Percentiles rank a stretch among this genome's conserved stretches.
Conservation (phyloP, 768 basidiomycete species). For the Phylloporus scabripes region DNA sequence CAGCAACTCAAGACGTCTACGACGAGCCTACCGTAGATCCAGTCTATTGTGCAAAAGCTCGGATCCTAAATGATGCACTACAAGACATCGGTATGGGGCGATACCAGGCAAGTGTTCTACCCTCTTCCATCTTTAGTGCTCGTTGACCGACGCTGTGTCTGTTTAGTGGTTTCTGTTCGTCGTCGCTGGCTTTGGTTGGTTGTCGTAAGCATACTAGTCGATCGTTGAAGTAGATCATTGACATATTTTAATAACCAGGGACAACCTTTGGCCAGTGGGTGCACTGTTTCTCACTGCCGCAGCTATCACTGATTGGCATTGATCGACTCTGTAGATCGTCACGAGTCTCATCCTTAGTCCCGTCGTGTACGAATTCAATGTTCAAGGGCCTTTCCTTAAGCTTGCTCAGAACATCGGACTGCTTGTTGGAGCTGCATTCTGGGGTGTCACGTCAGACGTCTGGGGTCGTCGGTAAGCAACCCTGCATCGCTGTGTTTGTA, state of each 20-base stretch:
- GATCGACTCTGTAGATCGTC: constrained; percentile 40
- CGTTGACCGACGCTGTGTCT: not conserved
- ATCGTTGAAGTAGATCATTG: not conserved
- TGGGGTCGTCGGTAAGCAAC: constrained; percentile 57
- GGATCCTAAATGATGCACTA: constrained; percentile 52
- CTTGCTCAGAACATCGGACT: constrained; percentile 70
- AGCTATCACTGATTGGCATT: not conserved
- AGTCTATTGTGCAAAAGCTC: constrained; percentile 53
- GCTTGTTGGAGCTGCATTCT: constrained; percentile 62
- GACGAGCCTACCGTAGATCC: constrained; percentile 40
- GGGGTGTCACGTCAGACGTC: constrained; percentile 63
- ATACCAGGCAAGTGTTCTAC: constrained; percentile 45
- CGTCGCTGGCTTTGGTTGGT: constrained; percentile 72
- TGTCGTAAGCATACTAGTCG: constrained; percentile 45
- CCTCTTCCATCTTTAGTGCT: not conserved
- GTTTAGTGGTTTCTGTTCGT: constrained; percentile 56
- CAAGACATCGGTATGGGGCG: constrained; percentile 70
- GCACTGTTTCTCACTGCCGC: too few species aligned
- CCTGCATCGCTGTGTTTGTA: not conserved
- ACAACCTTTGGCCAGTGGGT: constrained; percentile 69
- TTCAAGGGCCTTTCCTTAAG: constrained; percentile 56
- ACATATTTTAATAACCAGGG: constrained; percentile 34
- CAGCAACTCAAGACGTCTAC: constrained; percentile 22
- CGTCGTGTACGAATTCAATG: constrained; percentile 60
- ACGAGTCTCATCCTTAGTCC: constrained; percentile 61